Evolutionary conservation across 176 grass and related monocot genomes (phyloP), one percentile per base, ranked within the genome.

Genomic region (Paspalum vaginatum): DNA sequence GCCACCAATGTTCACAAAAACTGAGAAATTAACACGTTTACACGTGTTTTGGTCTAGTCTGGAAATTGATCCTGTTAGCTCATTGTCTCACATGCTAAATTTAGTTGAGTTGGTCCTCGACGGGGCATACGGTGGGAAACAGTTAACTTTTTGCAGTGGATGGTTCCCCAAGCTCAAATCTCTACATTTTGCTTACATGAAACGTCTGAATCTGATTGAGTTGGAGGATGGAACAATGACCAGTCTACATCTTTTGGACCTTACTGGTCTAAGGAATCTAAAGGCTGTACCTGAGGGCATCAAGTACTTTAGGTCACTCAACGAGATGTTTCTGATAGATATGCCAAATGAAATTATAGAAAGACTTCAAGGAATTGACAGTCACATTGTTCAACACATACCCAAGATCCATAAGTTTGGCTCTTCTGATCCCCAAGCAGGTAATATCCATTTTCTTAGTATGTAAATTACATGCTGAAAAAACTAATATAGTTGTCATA

Each of bases 101-200:
- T 82, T 89, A 20, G 81, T 79, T 57, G 5, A 51, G 10, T 54
- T 89, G 32, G 10, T 5, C 9, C 75, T 85, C 25, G 21, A 3
- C 20, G 72, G 61, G 21, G 9, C 68, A 38, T 89, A 85, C 32
- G 18, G 45, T 41, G 87, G 87, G 76, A 24, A 67, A 60, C 60
- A 80, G 2, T 43, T 85, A 32, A 61, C 6, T 1, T 89, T 89
- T 62, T 32, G 58, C 16, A 42, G 39, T 22, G 76, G 77, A 41
- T 89, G 87, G 87, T 89, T 89, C 56, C 87, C 82, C 37, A 85
- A 89, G 18, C 87, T 85, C 17, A 68, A 15, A 13, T 7, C 0
- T 64, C 63, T 86, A 55, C 11, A 54, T 7, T 60, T 89, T 46
- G 63, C 17, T 75, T 53, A 86, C 76, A 79, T 85, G 87, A 38